A percentile compares a stretch with the other conserved stretches of the same genome.
These are phyloP conservation scores for Citrus mangshanensis DNA, from an alignment of 345 rosid genomes.

Conservation along the genomic window DNA sequence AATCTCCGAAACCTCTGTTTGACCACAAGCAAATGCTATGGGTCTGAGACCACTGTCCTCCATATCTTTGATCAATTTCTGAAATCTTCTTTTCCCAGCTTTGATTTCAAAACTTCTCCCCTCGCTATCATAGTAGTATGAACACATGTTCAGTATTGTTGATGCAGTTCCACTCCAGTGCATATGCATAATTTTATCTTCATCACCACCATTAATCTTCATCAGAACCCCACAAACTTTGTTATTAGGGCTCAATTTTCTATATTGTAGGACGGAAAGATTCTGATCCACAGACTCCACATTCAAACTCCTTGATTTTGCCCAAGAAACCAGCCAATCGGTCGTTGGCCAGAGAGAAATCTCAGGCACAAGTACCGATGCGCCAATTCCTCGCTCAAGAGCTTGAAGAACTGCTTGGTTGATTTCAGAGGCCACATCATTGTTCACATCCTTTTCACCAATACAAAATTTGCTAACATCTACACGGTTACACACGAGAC, in stretches of 20 bases:
- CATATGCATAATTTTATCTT: neutral
- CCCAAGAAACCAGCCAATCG: conserved; percentile 14
- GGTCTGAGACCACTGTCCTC: conserved; percentile 16
- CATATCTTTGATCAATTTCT: conserved; percentile 13
- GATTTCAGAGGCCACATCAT: conserved; percentile 1
- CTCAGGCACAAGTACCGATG: neutral
- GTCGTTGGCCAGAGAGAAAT: neutral
- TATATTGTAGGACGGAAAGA: neutral
- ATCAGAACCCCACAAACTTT: conserved; percentile 7
- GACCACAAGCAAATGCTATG: conserved; percentile 23
- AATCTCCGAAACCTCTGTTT: conserved; percentile 14
- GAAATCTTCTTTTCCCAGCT: neutral
- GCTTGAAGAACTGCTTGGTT: conserved; percentile 15
- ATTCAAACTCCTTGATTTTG: conserved; percentile 6
- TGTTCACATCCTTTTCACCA: conserved; percentile 6
- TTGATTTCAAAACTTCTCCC: conserved; percentile 11
- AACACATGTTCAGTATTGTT: conserved; percentile 18
- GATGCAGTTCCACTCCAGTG: conserved; percentile 30
- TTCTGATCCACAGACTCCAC: conserved; percentile 4
- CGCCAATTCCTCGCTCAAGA: conserved; percentile 13
- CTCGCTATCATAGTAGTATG: conserved; percentile 17
- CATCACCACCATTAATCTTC: conserved; percentile 5
- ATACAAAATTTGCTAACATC: conserved; percentile 13
- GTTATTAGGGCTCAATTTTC: neutral
- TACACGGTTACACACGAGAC: neutral